phyloP scores from a whole-genome alignment of 306 rosid species.

The Echinosophora koreensis region DNA sequence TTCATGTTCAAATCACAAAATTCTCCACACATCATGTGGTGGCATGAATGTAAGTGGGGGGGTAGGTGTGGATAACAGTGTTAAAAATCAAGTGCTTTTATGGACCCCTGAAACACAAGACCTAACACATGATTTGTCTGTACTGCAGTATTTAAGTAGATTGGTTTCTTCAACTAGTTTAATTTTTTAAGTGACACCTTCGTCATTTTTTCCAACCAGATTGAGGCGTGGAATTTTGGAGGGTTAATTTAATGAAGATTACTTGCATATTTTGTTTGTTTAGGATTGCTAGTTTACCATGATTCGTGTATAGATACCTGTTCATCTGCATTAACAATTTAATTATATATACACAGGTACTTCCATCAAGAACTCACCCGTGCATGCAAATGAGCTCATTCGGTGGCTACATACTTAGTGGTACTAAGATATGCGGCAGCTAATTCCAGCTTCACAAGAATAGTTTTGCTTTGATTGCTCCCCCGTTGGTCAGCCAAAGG shows the following conservation, averaged over 20 bases:
- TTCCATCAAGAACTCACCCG: constrained; percentile 96
- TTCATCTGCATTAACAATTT: background rate
- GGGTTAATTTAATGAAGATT: background rate
- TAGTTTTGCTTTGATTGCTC: constrained; percentile 2
- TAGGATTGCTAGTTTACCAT: background rate
- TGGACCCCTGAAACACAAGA: background rate
- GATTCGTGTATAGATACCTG: background rate
- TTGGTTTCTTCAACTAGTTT: background rate
- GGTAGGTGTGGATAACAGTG: background rate
- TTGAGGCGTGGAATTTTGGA: background rate
- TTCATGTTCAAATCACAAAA: constrained; percentile 9
- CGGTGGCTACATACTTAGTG: constrained; percentile 93
- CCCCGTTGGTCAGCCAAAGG: constrained; percentile 1
- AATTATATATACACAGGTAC: constrained; percentile 69
- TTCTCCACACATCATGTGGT: constrained; percentile 12
- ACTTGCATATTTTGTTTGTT: background rate
- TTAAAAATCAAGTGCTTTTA: background rate
- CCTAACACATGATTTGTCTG: background rate
- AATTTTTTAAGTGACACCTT: background rate
- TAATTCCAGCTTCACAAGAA: constrained; percentile 37
- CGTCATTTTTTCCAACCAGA: background rate
- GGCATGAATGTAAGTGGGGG: background rate
- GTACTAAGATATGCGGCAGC: constrained; percentile 72
- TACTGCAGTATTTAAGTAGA: background rate
- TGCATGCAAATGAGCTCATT: constrained; percentile 91